Conservation (phyloP, 2,329 filamentous ascomycete genomes). For the Cryphonectria naterciae region DNA sequence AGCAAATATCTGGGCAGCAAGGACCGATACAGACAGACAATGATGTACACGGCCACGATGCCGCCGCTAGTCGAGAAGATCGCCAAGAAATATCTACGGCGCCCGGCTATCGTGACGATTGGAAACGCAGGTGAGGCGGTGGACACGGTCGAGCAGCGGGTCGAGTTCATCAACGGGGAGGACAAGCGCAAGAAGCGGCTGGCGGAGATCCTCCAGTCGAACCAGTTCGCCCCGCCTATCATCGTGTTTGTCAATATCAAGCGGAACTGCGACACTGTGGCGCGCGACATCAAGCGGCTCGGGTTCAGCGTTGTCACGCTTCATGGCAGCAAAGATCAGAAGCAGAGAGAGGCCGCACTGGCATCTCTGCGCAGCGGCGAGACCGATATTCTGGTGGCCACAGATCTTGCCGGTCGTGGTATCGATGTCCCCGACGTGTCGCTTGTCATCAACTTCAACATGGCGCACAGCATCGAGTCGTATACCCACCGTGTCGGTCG, state of each 20-base stretch:
- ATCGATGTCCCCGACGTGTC: conserved; percentile 95
- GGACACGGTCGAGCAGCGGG: conserved; percentile 95
- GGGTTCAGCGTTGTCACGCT: conserved; percentile 89
- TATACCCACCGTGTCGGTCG: conserved; percentile 97
- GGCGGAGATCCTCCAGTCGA: conserved; percentile 81
- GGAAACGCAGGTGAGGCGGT: conserved; percentile 95
- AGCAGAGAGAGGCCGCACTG: conserved; percentile 93
- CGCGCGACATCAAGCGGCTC: conserved; percentile 91
- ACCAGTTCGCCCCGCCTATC: conserved; percentile 84
- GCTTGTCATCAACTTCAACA: conserved; percentile 98
- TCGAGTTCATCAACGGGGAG: conserved; percentile 88
- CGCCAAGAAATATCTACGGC: conserved; percentile 92
- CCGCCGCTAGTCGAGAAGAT: conserved; percentile 89
- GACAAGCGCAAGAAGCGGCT: conserved; percentile 96
- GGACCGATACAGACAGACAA: conserved; percentile 84
- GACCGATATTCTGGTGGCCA: conserved; percentile 90
- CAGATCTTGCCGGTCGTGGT: conserved; percentile 93
- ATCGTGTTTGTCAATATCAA: conserved; percentile 99
- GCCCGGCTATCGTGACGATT: conserved; percentile 92
- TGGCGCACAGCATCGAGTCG: conserved; percentile 88
- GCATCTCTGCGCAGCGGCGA: conserved; percentile 79
- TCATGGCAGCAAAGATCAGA: conserved; percentile 95
- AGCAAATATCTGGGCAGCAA: conserved; percentile 75
- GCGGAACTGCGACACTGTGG: conserved; percentile 94
- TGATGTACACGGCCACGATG: conserved; percentile 99